Base-by-base conservation (phyloP, 116 monocot genomes). In the Iris pallida region DNA sequence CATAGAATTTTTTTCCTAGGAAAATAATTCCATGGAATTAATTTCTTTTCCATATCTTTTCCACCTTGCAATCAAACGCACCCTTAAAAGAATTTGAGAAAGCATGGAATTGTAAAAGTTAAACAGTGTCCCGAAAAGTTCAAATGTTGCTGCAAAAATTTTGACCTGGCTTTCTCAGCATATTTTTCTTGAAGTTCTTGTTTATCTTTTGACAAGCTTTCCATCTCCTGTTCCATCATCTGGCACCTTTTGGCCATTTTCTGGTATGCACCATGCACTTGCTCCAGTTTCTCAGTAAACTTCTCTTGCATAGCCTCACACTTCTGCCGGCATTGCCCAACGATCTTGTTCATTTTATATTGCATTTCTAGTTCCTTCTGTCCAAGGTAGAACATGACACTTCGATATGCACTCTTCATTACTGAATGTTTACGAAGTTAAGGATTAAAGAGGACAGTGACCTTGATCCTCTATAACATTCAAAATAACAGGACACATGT, bases 351-450 rank as follows among this genome's bases (percentile, higher is more conserved):
- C 93, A 88, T 84, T 68, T 91, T 95, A 75, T 74, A 84, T 48
- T 91, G 83, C 95, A 95, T 95, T 71, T 95, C 95, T 16, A 95
- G 72, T 65, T 98, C 93, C 81, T 84, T 88, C 65, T 98, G 98
- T 30, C 98, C 98, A 60, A 86, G 82, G 74, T 82, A 93, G 70
- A 98, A 98, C 95, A 91, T 88, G 18, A 95, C 86, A 69, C 91
- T 88, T 60, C 76, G 74, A 57, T 91, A 95, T 64, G 88, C 88
- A 77, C 73, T 77, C 76, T 91, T 95, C 95, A 95, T 95, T 49
- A 95, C 95, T 91, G 73, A 30, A 56, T 63, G 55, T 68, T 65
- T 51, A 51, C 4, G 2, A 51, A 9, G 49, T 51, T 13, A 51
- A 13, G 49, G 49, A 51, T 30, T 30, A 30, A 30, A 30, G 30